Conservation (phyloP, 1,284 basidiomycete species). For the Rhizoctonia solani region DNA sequence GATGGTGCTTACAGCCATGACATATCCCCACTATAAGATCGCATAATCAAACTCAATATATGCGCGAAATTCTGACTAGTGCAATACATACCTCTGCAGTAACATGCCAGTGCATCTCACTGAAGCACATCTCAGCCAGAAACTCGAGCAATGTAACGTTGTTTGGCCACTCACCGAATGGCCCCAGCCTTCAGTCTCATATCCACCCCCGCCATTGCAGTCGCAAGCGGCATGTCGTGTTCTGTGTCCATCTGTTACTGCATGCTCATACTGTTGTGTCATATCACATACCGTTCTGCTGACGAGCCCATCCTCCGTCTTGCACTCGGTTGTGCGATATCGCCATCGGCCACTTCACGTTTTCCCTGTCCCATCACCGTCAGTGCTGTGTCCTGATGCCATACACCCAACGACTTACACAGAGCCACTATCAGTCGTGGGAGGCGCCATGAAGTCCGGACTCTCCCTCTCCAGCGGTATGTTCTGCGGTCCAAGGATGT, state of each 20-base stretch:
- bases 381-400: not conserved
- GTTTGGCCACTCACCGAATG: slow-evolving; percentile 53
- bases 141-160: too few species aligned
- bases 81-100: slow-evolving; percentile 26
- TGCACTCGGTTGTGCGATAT: slow-evolving; percentile 70
- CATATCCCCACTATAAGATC: slow-evolving; percentile 76
- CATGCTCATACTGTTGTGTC: not conserved
- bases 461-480: slow-evolving; percentile 31
- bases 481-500: slow-evolving; percentile 41
- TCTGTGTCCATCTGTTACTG: slow-evolving; percentile 48
- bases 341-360: slow-evolving; percentile 73
- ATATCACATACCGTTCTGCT: slow-evolving; percentile 65
- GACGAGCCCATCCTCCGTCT: slow-evolving; percentile 73
- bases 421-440: slow-evolving; percentile 42
- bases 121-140: too few species aligned
- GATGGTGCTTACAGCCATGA: slow-evolving; percentile 53
- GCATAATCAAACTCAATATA: too few species aligned
- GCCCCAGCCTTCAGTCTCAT: slow-evolving; percentile 70
- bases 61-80: not conserved
- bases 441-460: slow-evolving; percentile 39
- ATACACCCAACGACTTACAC: slow-evolving; percentile 29
- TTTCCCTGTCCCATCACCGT: slow-evolving; percentile 47
- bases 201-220: slow-evolving; percentile 66
- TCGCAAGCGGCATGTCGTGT: slow-evolving; percentile 59
- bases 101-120: slow-evolving; percentile 42